Evolutionary conservation across 2,329 filamentous ascomycete species (phyloP).

Genomic region (Orbilia quercus): DNA sequence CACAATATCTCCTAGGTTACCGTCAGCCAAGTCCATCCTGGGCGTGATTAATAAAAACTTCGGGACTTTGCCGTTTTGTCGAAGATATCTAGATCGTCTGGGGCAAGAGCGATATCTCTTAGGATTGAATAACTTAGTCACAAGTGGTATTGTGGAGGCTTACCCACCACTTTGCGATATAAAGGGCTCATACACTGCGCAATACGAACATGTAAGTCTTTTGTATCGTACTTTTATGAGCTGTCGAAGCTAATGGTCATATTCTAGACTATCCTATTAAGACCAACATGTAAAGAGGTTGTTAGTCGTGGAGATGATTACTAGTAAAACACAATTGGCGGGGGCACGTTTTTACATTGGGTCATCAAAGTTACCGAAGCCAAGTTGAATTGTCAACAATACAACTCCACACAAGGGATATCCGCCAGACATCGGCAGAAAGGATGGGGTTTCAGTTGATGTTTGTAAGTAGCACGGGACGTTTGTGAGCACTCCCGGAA

Average conservation of each 20-base stretch:
- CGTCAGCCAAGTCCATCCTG: constrained; percentile 84
- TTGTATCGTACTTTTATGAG: constrained; percentile 27
- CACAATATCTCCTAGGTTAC: constrained; percentile 79
- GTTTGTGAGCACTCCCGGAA: too few species aligned
- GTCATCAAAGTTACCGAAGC: too few species aligned
- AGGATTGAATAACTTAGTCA: constrained; percentile 86
- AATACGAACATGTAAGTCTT: constrained; percentile 87
- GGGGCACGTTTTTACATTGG: too few species aligned
- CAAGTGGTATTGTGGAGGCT: constrained; percentile 83
- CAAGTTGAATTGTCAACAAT: too few species aligned
- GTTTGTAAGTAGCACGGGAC: too few species aligned
- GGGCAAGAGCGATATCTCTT: constrained; percentile 94
- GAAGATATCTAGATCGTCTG: constrained; percentile 89
- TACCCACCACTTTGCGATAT: constrained; percentile 91
- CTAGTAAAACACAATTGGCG: constrained; percentile 66
- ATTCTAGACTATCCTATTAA: constrained; percentile 76
- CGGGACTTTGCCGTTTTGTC: constrained; percentile 88
- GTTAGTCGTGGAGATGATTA: constrained; percentile 88
- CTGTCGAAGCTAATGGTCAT: not conserved
- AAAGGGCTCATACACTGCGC: constrained; percentile 93
- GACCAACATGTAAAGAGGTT: constrained; percentile 85
- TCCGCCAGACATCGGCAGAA: too few species aligned
- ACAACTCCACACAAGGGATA: too few species aligned
- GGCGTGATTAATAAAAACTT: constrained; percentile 97
- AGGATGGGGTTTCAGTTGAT: too few species aligned